A percentile compares a stretch with the other conserved stretches of the same genome.
These are phyloP conservation scores for Brassica balearica DNA, from an alignment of 441 rosid genomes.

Conservation along the genomic window DNA sequence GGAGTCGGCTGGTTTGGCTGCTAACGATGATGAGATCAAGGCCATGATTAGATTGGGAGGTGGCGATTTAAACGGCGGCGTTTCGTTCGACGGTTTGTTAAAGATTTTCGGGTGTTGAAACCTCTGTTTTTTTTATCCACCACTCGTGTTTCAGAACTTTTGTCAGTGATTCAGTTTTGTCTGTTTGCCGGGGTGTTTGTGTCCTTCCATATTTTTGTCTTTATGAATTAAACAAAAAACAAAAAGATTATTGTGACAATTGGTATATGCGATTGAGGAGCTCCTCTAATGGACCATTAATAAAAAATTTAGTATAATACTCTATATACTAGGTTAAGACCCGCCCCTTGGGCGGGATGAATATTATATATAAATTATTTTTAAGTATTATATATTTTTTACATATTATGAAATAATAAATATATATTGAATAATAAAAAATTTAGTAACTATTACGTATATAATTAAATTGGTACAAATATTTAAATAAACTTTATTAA, in stretches of 20 bases:
- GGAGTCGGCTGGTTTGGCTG: slow-evolving; percentile 68
- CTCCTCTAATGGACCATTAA: background rate
- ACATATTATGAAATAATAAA: too few species aligned
- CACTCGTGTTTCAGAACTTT: slow-evolving; percentile 4
- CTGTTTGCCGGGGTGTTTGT: slow-evolving; percentile 14
- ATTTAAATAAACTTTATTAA: too few species aligned
- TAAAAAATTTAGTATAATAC: too few species aligned
- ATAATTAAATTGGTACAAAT: too few species aligned
- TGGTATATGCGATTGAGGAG: background rate
- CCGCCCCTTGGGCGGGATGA: too few species aligned
- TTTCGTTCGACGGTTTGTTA: slow-evolving; percentile 65
- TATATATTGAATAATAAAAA: too few species aligned
- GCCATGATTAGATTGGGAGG: slow-evolving; percentile 79
- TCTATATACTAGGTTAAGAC: too few species aligned
- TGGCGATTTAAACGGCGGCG: slow-evolving; percentile 54
- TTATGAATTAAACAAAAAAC: background rate
- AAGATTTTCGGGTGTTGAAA: slow-evolving; percentile 54
- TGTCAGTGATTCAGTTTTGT: slow-evolving; percentile 13
- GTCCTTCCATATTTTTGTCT: slow-evolving; percentile 20
- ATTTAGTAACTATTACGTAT: too few species aligned
- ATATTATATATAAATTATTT: too few species aligned
- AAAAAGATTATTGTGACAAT: background rate
- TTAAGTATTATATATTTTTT: too few species aligned
- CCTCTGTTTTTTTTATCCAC: background rate
- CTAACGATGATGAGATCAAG: slow-evolving; percentile 58